Evolutionary conservation across 1,139 yeast genomes (phyloP).

Genomic region (Yamadazyma dushanensis): DNA sequence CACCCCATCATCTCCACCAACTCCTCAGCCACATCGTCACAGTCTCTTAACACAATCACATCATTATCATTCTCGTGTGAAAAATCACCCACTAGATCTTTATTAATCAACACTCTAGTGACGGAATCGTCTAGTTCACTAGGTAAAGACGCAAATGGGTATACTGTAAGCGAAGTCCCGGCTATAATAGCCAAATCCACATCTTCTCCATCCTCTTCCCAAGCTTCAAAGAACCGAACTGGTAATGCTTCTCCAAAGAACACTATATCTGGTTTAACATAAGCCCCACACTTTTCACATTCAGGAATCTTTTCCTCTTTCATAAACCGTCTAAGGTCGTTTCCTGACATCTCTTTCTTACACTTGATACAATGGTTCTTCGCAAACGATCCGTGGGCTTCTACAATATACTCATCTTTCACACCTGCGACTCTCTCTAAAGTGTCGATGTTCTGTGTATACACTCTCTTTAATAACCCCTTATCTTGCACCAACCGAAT

Average conservation of each 20-base stretch:
- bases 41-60: constrained; percentile 55
- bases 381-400: constrained; percentile 96
- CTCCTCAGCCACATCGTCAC: constrained; percentile 61
- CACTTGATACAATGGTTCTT: constrained; percentile 81
- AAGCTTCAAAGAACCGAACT: constrained; percentile 56
- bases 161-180: constrained; percentile 87
- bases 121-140: constrained; percentile 51
- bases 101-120: constrained; percentile 69
- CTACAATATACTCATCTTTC: constrained; percentile 61
- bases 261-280: constrained; percentile 89
- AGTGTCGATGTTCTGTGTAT: constrained; percentile 92
- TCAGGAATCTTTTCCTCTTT: constrained; percentile 48
- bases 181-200: constrained; percentile 85
- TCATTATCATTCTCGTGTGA: constrained; percentile 55
- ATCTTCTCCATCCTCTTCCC: constrained; percentile 61
- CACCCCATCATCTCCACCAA: constrained; percentile 64
- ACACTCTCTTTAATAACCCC: constrained; percentile 61
- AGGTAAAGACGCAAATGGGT: constrained; percentile 86
- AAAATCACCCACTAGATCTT: constrained; percentile 77
- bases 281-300: constrained; percentile 60
- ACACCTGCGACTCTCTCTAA: constrained; percentile 86
- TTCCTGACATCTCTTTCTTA: constrained; percentile 50
- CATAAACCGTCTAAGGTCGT: constrained; percentile 48
- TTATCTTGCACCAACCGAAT: constrained; percentile 67
- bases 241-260: constrained; percentile 93